Evolutionary conservation across 345 rosid genomes (phyloP).

Genomic region (Salix viminalis): DNA sequence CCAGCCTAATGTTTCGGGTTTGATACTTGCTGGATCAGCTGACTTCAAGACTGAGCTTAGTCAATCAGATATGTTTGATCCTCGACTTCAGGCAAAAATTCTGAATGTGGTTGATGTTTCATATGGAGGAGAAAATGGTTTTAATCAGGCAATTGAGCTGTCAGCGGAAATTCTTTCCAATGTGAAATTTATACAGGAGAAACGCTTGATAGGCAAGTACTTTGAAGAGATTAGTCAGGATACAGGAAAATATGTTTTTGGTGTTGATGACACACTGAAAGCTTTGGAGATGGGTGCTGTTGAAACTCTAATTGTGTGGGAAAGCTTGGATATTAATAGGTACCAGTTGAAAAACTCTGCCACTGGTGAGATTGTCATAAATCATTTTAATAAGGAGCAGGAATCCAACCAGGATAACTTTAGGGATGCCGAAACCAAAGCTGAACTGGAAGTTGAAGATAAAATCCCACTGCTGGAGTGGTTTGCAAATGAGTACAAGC

Average conservation of each 20-base stretch:
- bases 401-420: conserved; percentile 70
- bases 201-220: conserved; percentile 78
- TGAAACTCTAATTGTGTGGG: conserved; percentile 88
- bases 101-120: conserved; percentile 89
- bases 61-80: conserved; percentile 93
- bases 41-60: conserved; percentile 93
- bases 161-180: conserved; percentile 84
- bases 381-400: conserved; percentile 72
- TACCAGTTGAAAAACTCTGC: conserved; percentile 57
- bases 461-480: conserved; percentile 76
- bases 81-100: conserved; percentile 91
- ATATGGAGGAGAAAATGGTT: conserved; percentile 90
- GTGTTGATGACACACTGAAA: conserved; percentile 80
- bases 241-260: conserved; percentile 83
- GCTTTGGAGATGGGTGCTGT: conserved; percentile 91
- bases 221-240: conserved; percentile 96
- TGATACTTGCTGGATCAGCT: conserved; percentile 93
- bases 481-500: conserved; percentile 88
- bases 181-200: conserved; percentile 95
- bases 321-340: conserved; percentile 74
- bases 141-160: conserved; percentile 85
- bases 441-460: conserved; percentile 71
- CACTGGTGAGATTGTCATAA: conserved; percentile 56
- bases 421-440: conserved; percentile 53
- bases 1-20: conserved; percentile 88